Conservation (phyloP, 1,284 basidiomycete genomes). For the Takashimella koratensis region DNA sequence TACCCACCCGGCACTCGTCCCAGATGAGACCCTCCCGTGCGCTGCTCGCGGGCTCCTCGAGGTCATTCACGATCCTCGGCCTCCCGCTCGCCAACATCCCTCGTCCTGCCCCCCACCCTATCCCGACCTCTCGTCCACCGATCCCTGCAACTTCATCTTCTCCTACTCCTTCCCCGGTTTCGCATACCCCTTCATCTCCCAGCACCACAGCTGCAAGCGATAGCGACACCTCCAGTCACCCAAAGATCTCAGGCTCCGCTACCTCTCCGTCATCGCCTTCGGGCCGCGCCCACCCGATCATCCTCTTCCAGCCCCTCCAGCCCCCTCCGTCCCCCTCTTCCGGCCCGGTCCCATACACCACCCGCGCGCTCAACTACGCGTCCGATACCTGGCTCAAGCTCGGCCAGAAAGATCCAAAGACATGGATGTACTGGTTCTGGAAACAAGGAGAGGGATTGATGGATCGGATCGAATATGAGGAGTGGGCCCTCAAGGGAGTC, state of each 20-base stretch:
- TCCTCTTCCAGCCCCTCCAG: constrained; percentile 22
- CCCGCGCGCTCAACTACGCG: constrained; percentile 33
- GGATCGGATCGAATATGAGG: constrained; percentile 49
- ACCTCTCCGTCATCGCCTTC: constrained; percentile 1
- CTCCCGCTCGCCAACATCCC: constrained; percentile 40
- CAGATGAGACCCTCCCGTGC: too few relatives aligned
- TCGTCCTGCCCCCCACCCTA: constrained; percentile 23
- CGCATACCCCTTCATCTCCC: constrained; percentile 7
- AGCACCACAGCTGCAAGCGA: constrained; percentile 2
- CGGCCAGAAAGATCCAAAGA: constrained; percentile 34
- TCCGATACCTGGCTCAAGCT: constrained; percentile 42
- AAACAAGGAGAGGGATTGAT: constrained; percentile 46
- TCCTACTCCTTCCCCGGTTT: neutral
- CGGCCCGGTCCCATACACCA: constrained; percentile 10
- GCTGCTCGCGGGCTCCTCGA: neutral
- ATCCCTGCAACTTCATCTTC: neutral
- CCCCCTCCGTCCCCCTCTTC: constrained; percentile 3
- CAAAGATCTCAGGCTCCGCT: constrained; percentile 14
- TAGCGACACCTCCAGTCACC: constrained; percentile 15
- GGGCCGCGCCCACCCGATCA: constrained; percentile 6
- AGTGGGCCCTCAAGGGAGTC: constrained; percentile 44
- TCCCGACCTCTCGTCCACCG: constrained; percentile 12
- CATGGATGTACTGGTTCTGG: constrained; percentile 46
- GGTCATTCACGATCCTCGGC: constrained; percentile 40
- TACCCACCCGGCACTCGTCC: too few relatives aligned